Conservation (phyloP, 441 rosid species). For the Gossypium schwendimanii region DNA sequence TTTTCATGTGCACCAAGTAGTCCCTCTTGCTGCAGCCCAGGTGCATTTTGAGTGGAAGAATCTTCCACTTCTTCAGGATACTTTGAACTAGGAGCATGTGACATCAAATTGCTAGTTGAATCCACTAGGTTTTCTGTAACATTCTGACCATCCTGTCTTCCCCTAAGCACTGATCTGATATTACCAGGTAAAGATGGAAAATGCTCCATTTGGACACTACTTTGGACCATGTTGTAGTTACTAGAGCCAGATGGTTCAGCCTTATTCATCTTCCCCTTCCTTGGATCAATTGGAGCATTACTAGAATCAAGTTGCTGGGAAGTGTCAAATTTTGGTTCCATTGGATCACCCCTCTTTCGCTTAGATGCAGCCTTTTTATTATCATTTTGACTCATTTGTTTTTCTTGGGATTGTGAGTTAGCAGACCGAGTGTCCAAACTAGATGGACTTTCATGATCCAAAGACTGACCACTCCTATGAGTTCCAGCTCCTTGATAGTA, state of each 20-base stretch:
- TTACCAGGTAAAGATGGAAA: slow-evolving; percentile 25
- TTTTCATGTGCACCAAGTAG: slow-evolving; percentile 30
- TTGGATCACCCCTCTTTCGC: slow-evolving; percentile 73
- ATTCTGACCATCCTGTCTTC: slow-evolving; percentile 30
- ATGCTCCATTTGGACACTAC: slow-evolving; percentile 37
- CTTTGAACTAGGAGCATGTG: slow-evolving; percentile 21
- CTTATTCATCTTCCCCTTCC: slow-evolving; percentile 64
- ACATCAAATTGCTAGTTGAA: slow-evolving; percentile 19
- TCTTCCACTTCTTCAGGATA: slow-evolving; percentile 37
- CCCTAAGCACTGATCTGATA: slow-evolving; percentile 24
- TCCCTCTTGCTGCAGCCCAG: slow-evolving; percentile 39
- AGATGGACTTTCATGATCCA: slow-evolving; percentile 93
- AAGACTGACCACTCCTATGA: slow-evolving; percentile 64
- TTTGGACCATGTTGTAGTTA: slow-evolving; percentile 30
- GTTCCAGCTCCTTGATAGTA: slow-evolving; percentile 72
- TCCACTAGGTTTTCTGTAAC: slow-evolving; percentile 21
- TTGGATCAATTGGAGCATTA: slow-evolving; percentile 31
- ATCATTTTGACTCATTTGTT: slow-evolving; percentile 45
- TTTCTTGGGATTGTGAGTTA: slow-evolving; percentile 77
- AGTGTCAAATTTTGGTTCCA: slow-evolving; percentile 47
- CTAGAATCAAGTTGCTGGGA: slow-evolving; percentile 44
- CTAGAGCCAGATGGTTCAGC: slow-evolving; percentile 46
- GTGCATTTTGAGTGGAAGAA: slow-evolving; percentile 26
- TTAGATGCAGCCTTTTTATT: slow-evolving; percentile 48
- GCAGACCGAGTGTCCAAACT: slow-evolving; percentile 86